Conservation (phyloP, 306 rosid species). For the Dalbergia cochinchinensis region DNA sequence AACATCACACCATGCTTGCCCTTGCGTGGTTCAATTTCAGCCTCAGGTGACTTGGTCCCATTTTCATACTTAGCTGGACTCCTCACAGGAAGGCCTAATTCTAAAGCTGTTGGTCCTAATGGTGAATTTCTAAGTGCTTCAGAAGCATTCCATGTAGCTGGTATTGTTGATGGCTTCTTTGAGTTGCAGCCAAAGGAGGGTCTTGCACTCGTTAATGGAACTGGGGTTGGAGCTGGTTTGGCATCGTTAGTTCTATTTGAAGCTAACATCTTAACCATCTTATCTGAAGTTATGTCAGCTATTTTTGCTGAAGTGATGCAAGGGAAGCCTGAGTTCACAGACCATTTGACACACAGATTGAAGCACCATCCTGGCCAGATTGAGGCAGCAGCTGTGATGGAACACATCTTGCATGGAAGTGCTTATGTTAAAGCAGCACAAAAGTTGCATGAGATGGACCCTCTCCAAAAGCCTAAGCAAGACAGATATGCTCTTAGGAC, state of each 20-base stretch:
- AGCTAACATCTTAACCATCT: constrained; percentile 51
- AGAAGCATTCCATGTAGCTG: constrained; percentile 47
- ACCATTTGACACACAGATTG: constrained; percentile 53
- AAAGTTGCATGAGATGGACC: constrained; percentile 42
- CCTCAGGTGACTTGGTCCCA: constrained; percentile 62
- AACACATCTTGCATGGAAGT: constrained; percentile 56
- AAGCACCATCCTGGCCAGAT: constrained; percentile 63
- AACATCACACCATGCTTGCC: constrained; percentile 59
- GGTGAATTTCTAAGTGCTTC: constrained; percentile 47
- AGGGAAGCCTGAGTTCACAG: constrained; percentile 51
- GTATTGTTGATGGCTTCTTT: constrained; percentile 40
- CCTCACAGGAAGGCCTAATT: constrained; percentile 54
- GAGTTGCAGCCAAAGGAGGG: constrained; percentile 58
- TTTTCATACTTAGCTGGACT: constrained; percentile 56
- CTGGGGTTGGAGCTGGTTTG: constrained; percentile 59
- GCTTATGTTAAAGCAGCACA: constrained; percentile 50
- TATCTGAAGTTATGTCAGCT: constrained; percentile 51
- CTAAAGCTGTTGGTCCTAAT: constrained; percentile 49
- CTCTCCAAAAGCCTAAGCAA: constrained; percentile 51
- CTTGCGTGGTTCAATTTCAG: constrained; percentile 57
- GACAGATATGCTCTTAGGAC: constrained; percentile 66
- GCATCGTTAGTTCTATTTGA: constrained; percentile 53
- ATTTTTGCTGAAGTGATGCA: constrained; percentile 60
- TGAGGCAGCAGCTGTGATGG: constrained; percentile 60
- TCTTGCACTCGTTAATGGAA: constrained; percentile 62